Conservation (phyloP, 2,329 filamentous ascomycete genomes). For the Didymella lethalis region DNA sequence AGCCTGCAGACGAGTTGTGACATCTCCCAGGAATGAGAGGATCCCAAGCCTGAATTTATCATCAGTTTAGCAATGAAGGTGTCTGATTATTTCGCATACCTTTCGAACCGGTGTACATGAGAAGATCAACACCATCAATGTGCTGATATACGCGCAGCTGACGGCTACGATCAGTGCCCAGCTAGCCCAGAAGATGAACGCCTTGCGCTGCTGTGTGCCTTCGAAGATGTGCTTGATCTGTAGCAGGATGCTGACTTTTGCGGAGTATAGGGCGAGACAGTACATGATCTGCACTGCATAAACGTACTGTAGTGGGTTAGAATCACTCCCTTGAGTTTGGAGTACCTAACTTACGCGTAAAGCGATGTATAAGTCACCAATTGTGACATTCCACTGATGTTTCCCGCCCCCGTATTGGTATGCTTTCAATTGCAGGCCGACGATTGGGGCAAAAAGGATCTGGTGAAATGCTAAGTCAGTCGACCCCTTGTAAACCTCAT, state of each 20-base stretch:
- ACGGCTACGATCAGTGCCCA: slow-evolving; percentile 26
- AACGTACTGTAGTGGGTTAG: slow-evolving; percentile 4
- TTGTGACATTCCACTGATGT: slow-evolving; percentile 24
- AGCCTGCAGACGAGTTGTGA: slow-evolving; percentile 18
- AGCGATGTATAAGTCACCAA: slow-evolving; percentile 13
- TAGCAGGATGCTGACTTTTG: slow-evolving; percentile 27
- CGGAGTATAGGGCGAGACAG: slow-evolving; percentile 22
- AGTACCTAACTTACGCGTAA: slow-evolving; percentile 1
- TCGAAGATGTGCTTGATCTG: slow-evolving; percentile 28
- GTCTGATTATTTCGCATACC: background rate
- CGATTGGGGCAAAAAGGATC: slow-evolving; percentile 12
- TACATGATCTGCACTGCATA: slow-evolving; percentile 28
- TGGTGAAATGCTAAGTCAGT: background rate
- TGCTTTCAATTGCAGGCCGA: slow-evolving; percentile 13
- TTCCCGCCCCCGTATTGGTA: slow-evolving; percentile 13
- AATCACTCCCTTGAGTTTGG: background rate
- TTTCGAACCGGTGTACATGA: slow-evolving; percentile 6
- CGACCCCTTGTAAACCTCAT: background rate
- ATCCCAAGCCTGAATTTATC: slow-evolving; percentile 29
- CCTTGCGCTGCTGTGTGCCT: slow-evolving; percentile 6
- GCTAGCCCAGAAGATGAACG: slow-evolving; percentile 25
- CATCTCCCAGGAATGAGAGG: slow-evolving; percentile 28
- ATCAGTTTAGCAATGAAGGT: slow-evolving; percentile 14
- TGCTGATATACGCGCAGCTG: slow-evolving; percentile 21
- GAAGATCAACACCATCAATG: slow-evolving; percentile 1